These are phyloP conservation scores for Salix arbutifolia DNA, from an alignment of 345 rosid genomes.

Conservation along the genomic window DNA sequence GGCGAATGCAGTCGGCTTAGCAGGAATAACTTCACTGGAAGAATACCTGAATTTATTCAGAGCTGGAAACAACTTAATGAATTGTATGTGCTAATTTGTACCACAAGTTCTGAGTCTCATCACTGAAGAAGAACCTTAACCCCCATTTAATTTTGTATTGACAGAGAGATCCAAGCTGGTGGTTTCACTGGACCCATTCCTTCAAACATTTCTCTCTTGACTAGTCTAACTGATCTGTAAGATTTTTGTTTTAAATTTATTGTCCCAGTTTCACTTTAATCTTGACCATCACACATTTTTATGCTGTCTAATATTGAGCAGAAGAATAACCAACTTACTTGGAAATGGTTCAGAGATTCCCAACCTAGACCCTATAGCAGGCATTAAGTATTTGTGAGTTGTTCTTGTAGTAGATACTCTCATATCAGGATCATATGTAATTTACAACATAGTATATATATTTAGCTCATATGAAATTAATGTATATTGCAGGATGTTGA, in stretches of 20 bases:
- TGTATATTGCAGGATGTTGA: slow-evolving; percentile 10
- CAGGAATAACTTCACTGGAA: slow-evolving; percentile 15
- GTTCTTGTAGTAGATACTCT: neutral
- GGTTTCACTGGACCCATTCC: slow-evolving; percentile 22
- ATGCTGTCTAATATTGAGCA: neutral
- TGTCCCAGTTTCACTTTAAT: neutral
- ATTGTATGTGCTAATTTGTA: neutral
- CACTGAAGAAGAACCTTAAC: neutral
- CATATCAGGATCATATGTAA: neutral
- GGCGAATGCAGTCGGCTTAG: slow-evolving; percentile 13
- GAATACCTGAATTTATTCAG: slow-evolving; percentile 7
- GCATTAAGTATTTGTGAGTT: slow-evolving; percentile 5
- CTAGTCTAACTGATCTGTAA: slow-evolving; percentile 9
- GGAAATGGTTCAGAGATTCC: slow-evolving; percentile 17
- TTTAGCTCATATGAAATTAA: neutral
- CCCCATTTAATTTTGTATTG: neutral
- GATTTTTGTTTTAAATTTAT: neutral
- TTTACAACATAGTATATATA: neutral
- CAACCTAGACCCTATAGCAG: neutral
- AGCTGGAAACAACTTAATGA: slow-evolving; percentile 1
- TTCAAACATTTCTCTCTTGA: slow-evolving; percentile 3
- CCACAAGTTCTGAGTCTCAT: neutral
- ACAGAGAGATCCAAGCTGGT: slow-evolving; percentile 19
- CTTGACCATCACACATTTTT: neutral
- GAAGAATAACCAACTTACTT: slow-evolving; percentile 11